Evolutionary conservation across 179 eudicot species (phyloP).

Genomic region (Silene vulgaris): DNA sequence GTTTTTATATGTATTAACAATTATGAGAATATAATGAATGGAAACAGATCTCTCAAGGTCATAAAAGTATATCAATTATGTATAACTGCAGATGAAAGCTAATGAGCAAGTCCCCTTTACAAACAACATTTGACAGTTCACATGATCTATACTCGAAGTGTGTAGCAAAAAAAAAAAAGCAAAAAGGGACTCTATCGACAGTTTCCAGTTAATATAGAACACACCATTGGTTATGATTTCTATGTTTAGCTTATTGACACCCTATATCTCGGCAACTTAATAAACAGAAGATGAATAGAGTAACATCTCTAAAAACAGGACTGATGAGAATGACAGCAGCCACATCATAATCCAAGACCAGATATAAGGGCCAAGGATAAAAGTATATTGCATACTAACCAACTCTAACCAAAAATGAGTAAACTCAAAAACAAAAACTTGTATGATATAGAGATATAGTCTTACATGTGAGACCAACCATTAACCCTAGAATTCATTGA

Average conservation of each 20-base stretch:
- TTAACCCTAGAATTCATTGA: too few species aligned
- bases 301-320: background rate
- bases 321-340: background rate
- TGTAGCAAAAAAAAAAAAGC: background rate
- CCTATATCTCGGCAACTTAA: background rate
- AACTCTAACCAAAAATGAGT: background rate
- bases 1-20: background rate
- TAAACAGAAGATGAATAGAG: conserved; percentile 3
- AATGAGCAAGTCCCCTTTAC: background rate
- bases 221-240: background rate
- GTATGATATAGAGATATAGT: background rate
- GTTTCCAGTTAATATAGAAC: background rate
- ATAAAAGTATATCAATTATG: background rate
- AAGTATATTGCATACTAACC: background rate
- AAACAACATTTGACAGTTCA: background rate
- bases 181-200: background rate
- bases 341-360: conserved; percentile 6
- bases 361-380: background rate
- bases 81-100: background rate
- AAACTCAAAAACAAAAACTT: background rate
- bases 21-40: background rate
- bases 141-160: background rate
- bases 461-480: background rate
- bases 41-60: background rate
- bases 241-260: background rate